phyloP scores from a whole-genome alignment of 2,329 filamentous ascomycete genomes.

The Kalmusia sp. region DNA sequence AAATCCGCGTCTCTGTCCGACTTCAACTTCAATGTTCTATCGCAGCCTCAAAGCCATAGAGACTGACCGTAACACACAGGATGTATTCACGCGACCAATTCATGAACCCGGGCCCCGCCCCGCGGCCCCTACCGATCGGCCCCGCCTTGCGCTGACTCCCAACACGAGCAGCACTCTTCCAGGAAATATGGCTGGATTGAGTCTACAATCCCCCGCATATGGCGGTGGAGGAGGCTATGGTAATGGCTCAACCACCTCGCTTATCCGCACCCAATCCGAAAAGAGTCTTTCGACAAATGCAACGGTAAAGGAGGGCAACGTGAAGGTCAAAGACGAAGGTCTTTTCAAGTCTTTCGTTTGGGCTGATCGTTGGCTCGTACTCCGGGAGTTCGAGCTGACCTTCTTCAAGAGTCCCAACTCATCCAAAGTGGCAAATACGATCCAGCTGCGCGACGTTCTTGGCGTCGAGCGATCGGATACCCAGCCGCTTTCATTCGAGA shows the following conservation, averaged over 20 bases:
- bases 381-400: constrained; percentile 91
- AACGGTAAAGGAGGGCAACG: constrained; percentile 71
- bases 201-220: constrained; percentile 67
- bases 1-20: background rate
- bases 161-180: constrained; percentile 71
- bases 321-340: constrained; percentile 89
- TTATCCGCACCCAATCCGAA: constrained; percentile 51
- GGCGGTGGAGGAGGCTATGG: constrained; percentile 20
- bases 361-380: constrained; percentile 90
- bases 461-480: constrained; percentile 91
- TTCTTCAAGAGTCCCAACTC: constrained; percentile 92
- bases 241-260: constrained; percentile 46
- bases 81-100: constrained; percentile 73
- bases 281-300: constrained; percentile 42
- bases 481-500: constrained; percentile 91
- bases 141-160: constrained; percentile 80
- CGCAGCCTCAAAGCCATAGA: background rate
- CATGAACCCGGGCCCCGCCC: constrained; percentile 96
- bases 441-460: constrained; percentile 85
- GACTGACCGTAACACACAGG: constrained; percentile 42
- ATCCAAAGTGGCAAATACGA: constrained; percentile 80
- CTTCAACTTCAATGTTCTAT: background rate
- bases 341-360: constrained; percentile 81
- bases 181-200: constrained; percentile 81
- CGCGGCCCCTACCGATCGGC: constrained; percentile 86